Conservation (phyloP, 179 eudicot genomes). For the Spinacia oleracea region DNA sequence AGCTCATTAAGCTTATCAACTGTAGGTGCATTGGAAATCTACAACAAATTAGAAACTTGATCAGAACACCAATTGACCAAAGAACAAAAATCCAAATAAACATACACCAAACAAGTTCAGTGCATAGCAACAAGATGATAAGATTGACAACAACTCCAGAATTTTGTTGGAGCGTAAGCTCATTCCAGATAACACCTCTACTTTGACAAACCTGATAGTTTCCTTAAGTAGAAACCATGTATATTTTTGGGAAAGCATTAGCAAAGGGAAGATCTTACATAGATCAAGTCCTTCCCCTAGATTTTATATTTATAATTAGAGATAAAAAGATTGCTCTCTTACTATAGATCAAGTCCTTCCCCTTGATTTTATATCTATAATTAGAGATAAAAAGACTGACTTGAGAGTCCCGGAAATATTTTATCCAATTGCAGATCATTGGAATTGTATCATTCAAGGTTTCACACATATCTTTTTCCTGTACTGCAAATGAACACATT, state of each 20-base stretch:
- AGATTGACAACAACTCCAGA: neutral
- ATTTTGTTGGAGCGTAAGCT: neutral
- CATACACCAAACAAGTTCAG: neutral
- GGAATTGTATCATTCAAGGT: constrained; percentile 79
- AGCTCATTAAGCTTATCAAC: too few species aligned
- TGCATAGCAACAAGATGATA: neutral
- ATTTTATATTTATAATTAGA: too few species aligned
- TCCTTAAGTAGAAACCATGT: too few species aligned
- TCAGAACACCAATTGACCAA: constrained; percentile 7
- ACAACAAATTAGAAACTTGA: too few species aligned
- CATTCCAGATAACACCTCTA: neutral
- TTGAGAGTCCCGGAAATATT: constrained; percentile 62
- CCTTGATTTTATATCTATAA: too few species aligned
- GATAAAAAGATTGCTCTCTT: too few species aligned
- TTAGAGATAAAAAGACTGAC: constrained; percentile 46
- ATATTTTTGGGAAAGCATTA: too few species aligned
- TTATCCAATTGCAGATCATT: constrained; percentile 74
- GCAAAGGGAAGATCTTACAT: neutral
- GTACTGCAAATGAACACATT: too few species aligned
- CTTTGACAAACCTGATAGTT: neutral
- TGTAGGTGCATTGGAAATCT: too few species aligned
- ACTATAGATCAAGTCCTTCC: too few species aligned
- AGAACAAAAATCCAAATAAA: constrained; percentile 1
- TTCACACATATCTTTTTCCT: too few species aligned
- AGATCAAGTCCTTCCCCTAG: neutral